Percentiles rank a stretch among this genome's conserved stretches.
phyloP scores from a whole-genome alignment of 1,284 basidiomycete species.

The Boletus semigastroideus region DNA sequence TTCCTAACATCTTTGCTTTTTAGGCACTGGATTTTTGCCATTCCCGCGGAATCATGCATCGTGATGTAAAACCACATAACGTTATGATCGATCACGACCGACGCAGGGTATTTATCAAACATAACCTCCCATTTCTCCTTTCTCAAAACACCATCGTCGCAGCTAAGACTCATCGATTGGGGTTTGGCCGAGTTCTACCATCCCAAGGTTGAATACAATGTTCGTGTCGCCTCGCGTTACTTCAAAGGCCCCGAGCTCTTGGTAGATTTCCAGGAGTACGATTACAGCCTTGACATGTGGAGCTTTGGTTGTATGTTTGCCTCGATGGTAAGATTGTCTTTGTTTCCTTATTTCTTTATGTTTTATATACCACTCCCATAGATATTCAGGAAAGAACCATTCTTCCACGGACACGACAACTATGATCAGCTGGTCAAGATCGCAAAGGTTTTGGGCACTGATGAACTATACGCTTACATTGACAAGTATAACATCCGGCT shows the following conservation, averaged over 20 bases:
- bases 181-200: conserved; percentile 99
- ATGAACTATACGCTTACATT: conserved; percentile 88
- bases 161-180: conserved; percentile 98
- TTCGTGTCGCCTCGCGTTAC: conserved; percentile 95
- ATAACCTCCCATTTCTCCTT: not conserved
- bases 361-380: conserved; percentile 35
- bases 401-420: conserved; percentile 99
- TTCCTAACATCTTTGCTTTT: conserved; percentile 5
- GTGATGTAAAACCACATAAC: conserved; percentile 99
- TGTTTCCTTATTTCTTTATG: not conserved
- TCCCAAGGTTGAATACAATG: conserved; percentile 97
- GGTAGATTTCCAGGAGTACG: conserved; percentile 98
- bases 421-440: conserved; percentile 99
- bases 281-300: conserved; percentile 98
- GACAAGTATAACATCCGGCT: conserved; percentile 95
- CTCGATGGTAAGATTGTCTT: conserved; percentile 73
- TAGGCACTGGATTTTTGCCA: conserved; percentile 97
- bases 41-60: conserved; percentile 98
- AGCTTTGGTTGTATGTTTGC: conserved; percentile 99
- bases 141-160: conserved; percentile 17
- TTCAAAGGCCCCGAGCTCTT: conserved; percentile 98
- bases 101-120: conserved; percentile 65
- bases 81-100: conserved; percentile 99
- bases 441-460: conserved; percentile 95
- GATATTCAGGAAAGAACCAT: conserved; percentile 99